These are phyloP conservation scores for Aureobasidium namibiae DNA, from an alignment of 2,329 filamentous ascomycete genomes.

Conservation along the genomic window DNA sequence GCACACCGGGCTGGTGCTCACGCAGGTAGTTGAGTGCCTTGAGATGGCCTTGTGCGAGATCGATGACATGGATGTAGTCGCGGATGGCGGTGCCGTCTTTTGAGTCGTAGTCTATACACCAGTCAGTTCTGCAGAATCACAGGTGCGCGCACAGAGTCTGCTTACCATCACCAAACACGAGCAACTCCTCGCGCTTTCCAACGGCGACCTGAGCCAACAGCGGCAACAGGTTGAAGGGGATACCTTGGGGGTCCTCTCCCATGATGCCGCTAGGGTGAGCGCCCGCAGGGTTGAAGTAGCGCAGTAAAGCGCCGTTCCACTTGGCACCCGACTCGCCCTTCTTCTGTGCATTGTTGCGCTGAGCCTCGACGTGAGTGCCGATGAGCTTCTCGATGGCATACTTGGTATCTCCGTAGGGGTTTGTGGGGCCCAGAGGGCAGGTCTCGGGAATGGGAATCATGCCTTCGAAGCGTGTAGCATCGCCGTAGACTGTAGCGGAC, in stretches of 20 bases:
- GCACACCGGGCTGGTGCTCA: constrained; percentile 75
- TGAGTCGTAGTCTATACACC: constrained; percentile 68
- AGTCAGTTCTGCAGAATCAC: constrained; percentile 17
- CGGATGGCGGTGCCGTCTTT: constrained; percentile 89
- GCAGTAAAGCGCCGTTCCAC: constrained; percentile 87
- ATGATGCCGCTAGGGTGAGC: constrained; percentile 93
- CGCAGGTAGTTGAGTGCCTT: constrained; percentile 85
- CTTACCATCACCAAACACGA: constrained; percentile 89
- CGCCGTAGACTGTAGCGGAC: constrained; percentile 95
- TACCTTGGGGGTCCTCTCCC: constrained; percentile 93
- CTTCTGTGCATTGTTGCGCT: constrained; percentile 76
- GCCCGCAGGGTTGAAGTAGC: constrained; percentile 97
- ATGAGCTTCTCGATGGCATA: constrained; percentile 86
- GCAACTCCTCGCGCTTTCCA: constrained; percentile 84
- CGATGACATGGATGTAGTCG: constrained; percentile 96
- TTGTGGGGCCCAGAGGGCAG: constrained; percentile 93
- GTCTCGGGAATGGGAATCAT: constrained; percentile 99
- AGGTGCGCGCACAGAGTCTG: constrained; percentile 14
- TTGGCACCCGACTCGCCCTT: constrained; percentile 66
- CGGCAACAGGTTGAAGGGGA: constrained; percentile 92
- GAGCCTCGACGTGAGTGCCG: constrained; percentile 78
- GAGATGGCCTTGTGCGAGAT: constrained; percentile 78
- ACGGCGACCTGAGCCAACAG: constrained; percentile 93
- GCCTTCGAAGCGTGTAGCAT: constrained; percentile 88
- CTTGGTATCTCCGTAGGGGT: constrained; percentile 97